phyloP scores from a whole-genome alignment of 805 yeast species.

The Yamadazyma sp. region DNA sequence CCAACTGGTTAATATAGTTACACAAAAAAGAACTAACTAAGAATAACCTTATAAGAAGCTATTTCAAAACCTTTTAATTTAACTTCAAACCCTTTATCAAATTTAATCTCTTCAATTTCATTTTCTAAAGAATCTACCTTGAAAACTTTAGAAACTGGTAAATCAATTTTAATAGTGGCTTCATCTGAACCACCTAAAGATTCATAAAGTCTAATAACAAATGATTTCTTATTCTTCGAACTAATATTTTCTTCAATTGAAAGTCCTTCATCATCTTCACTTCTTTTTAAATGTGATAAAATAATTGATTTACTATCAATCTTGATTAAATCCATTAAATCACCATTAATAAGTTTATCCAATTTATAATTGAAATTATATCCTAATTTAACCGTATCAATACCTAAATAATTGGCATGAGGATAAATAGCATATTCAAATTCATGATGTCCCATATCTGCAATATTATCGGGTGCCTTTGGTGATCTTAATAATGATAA shows the following conservation, averaged over 20 bases:
- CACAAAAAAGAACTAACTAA: conserved; percentile 17
- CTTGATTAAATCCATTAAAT: conserved; percentile 19
- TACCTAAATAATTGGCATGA: conserved; percentile 64
- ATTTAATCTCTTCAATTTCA: conserved; percentile 38
- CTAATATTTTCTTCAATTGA: conserved; percentile 46
- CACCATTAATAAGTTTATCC: conserved; percentile 6
- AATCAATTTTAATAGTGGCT: conserved; percentile 42
- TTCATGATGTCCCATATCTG: conserved; percentile 87
- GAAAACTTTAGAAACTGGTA: conserved; percentile 45
- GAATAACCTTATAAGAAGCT: conserved; percentile 54
- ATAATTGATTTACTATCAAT: conserved; percentile 59
- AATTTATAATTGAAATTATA: conserved; percentile 69
- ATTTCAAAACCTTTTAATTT: conserved; percentile 73
- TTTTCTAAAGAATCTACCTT: conserved; percentile 62
- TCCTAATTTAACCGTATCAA: conserved; percentile 68
- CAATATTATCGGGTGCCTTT: conserved; percentile 90
- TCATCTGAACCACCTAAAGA: conserved; percentile 72
- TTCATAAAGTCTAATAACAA: conserved; percentile 79
- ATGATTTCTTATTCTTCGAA: conserved; percentile 35
- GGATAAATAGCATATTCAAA: conserved; percentile 85
- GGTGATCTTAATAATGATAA: conserved; percentile 85
- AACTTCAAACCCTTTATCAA: conserved; percentile 24
- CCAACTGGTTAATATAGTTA: too few species aligned
- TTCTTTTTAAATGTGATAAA: conserved; percentile 77
- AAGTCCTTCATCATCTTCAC: conserved; percentile 73